phyloP scores from a whole-genome alignment of 73 alveolate genomes.

The Halteria grandinella region DNA sequence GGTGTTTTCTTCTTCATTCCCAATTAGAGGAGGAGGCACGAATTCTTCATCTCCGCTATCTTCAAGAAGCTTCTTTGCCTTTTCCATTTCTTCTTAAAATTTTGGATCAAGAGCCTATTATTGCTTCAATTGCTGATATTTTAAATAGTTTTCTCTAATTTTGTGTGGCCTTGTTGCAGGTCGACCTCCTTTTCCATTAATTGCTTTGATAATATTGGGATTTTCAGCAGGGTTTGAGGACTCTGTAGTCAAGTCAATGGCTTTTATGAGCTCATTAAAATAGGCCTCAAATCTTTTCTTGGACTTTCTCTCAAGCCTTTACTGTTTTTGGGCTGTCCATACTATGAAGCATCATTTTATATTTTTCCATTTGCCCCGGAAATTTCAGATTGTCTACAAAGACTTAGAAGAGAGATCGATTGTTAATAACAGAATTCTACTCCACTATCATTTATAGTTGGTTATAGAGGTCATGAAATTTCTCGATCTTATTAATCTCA shows the following conservation, averaged over 20 bases:
- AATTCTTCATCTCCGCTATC: neutral
- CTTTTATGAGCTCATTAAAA: neutral
- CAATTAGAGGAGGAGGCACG: neutral
- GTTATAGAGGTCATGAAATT: neutral
- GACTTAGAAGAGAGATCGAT: neutral
- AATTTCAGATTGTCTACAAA: neutral
- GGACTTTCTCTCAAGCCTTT: neutral
- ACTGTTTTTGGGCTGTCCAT: neutral
- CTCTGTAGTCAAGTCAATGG: neutral
- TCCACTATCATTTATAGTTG: neutral
- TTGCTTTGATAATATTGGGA: too few relatives aligned
- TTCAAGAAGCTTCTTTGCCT: neutral
- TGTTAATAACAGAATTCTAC: neutral
- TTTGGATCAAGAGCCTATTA: neutral
- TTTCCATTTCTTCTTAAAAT: neutral
- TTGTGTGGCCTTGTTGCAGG: neutral
- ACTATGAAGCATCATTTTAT: neutral
- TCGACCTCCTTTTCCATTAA: neutral
- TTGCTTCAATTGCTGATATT: neutral
- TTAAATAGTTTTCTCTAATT: neutral
- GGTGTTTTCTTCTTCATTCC: neutral
- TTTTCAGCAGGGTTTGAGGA: too few relatives aligned
- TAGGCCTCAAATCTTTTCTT: neutral
- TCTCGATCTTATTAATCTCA: neutral
- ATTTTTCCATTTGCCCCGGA: neutral